phyloP scores from a whole-genome alignment of 352 stramenopile genomes.

The Phytophthora citrophthora region DNA sequence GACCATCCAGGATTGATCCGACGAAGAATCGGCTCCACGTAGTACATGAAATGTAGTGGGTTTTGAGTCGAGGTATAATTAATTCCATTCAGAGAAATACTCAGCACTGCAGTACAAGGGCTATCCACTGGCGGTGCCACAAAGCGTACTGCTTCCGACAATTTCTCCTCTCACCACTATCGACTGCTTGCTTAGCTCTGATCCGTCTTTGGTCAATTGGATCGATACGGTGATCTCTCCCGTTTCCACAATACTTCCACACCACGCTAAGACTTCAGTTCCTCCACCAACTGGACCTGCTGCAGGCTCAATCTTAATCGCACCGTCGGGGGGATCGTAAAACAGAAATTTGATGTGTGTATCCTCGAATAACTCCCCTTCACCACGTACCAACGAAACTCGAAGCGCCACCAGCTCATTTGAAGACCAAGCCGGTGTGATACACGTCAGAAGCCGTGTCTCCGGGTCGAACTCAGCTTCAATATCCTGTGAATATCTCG shows the following conservation, averaged over 20 bases:
- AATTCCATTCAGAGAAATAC: conserved; percentile 79
- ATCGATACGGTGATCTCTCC: conserved; percentile 68
- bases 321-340: conserved; percentile 70
- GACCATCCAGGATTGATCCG: conserved; percentile 61
- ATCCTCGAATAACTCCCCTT: conserved; percentile 44
- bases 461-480: conserved; percentile 48
- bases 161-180: conserved; percentile 61
- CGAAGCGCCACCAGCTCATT: conserved; percentile 62
- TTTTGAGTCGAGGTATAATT: conserved; percentile 66
- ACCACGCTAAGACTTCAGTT: conserved; percentile 60
- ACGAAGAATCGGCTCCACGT: conserved; percentile 55
- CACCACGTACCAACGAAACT: conserved; percentile 35
- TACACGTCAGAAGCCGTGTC: conserved; percentile 40
- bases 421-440: conserved; percentile 54
- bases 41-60: conserved; percentile 66
- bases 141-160: conserved; percentile 67
- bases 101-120: conserved; percentile 54
- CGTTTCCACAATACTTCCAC: conserved; percentile 72
- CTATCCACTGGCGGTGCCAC: conserved; percentile 43
- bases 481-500: conserved; percentile 29
- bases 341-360: conserved; percentile 70
- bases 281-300: conserved; percentile 61
- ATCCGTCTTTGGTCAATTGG: conserved; percentile 24
- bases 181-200: background rate
- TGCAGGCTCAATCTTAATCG: conserved; percentile 65